Evolutionary conservation across 768 basidiomycete species (phyloP), one percentile per base, ranked within the genome.

Genomic region (Thelephora ganbajun): DNA sequence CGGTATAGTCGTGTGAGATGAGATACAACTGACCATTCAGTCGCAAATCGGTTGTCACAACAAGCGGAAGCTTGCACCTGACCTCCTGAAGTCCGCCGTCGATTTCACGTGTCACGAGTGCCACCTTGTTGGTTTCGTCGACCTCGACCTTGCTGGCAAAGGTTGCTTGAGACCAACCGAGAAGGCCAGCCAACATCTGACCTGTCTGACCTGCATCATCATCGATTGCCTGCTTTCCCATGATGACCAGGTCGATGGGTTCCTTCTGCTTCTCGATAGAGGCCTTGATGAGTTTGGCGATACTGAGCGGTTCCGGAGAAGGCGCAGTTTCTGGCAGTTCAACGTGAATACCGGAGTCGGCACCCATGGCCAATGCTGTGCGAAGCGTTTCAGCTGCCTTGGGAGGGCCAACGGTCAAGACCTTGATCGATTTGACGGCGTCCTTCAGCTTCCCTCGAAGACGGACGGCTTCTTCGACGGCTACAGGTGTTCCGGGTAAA

Each of bases 161-260:
- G 53, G 90, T 93, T 36, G 89, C 96, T 66, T 98, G 94, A 9
- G 83, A 76, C 86, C 92, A 96, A 14, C 79, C 80, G 57, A 97
- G 64, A 58, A 98, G 67, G 1, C 91, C 94, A 14, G 93, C 93
- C 22, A 98, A 73, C 89, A 98, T 97, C 63, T 96, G 93, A 0
- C 94, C 94, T 11, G 94, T 97, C 68, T 92, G 83, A 4, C 89
- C 87, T 5, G 88, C 73, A 61, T 99, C 96, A 56, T 94, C 93
- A 66, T 99, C 96, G 55, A 99, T 99, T 12, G 94, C 83, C 64
- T 99, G 96, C 67, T 99, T 99, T 2, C 96, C 96, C 66, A 97
- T 72, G 47, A 99, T 92, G 35, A 99, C 85, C 48, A 98, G 55
- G 57, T 98, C 94, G 7, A 87, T 73, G 34, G 67, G 71, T 13